Evolutionary conservation across 768 basidiomycete species (phyloP).

Genomic region (Russula sp.): DNA sequence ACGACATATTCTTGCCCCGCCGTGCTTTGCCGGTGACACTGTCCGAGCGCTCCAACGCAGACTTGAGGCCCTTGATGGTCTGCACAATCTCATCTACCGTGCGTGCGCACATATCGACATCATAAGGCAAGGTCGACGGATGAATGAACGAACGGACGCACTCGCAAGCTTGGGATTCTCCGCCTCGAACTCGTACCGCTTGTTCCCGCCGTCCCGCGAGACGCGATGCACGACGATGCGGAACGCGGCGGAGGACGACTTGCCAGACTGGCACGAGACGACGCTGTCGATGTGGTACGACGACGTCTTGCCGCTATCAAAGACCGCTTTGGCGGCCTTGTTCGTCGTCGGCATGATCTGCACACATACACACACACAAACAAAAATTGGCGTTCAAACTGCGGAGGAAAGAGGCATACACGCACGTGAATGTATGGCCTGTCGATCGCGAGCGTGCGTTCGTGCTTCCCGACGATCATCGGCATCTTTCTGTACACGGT

Average conservation of each 20-base stretch:
- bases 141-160: conserved; percentile 35
- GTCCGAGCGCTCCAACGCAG: conserved; percentile 55
- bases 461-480: conserved; percentile 86
- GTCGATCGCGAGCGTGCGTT: conserved; percentile 89
- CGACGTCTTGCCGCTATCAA: conserved; percentile 84
- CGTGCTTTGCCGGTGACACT: conserved; percentile 53
- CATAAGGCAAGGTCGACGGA: too few relatives aligned
- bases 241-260: conserved; percentile 68
- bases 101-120: not conserved
- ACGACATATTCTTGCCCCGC: conserved; percentile 46
- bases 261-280: conserved; percentile 73
- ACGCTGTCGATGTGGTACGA: conserved; percentile 92
- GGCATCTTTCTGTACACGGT: conserved; percentile 92
- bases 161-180: conserved; percentile 78
- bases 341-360: conserved; percentile 87
- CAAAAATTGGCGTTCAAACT: not conserved
- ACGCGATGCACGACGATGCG: conserved; percentile 74
- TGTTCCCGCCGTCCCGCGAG: conserved; percentile 58
- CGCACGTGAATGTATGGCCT: conserved; percentile 87
- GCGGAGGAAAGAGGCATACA: conserved; percentile 5
- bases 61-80: conserved; percentile 59
- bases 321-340: conserved; percentile 63
- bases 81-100: conserved; percentile 70
- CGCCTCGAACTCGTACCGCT: conserved; percentile 96
- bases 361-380: conserved; percentile 6